A percentile compares a stretch with the other conserved stretches of the same genome.
These are phyloP conservation scores for Tulasnella sp. DNA, from an alignment of 768 basidiomycete species.

Conservation along the genomic window DNA sequence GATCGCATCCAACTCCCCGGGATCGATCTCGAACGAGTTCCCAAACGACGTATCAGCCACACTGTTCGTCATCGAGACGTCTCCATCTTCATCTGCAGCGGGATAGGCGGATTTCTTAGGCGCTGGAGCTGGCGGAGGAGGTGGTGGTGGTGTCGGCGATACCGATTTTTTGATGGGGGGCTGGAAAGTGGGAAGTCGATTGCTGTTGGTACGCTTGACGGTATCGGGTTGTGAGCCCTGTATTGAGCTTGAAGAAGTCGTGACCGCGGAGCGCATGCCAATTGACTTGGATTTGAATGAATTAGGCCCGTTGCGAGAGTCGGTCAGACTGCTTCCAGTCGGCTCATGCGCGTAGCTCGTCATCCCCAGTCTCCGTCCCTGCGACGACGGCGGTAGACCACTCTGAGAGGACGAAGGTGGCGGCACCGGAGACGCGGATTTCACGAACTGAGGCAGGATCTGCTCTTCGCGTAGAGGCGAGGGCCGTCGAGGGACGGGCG, in stretches of 20 bases:
- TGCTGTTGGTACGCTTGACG: background rate
- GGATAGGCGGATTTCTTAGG: background rate
- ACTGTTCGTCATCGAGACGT: background rate
- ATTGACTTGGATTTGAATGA: background rate
- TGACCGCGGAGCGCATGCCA: background rate
- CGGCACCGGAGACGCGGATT: background rate
- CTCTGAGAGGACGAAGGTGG: background rate
- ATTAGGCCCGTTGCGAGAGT: background rate
- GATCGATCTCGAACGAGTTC: background rate
- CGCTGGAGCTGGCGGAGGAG: background rate
- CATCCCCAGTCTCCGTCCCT: background rate
- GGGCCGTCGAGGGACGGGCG: background rate
- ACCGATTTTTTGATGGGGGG: background rate
- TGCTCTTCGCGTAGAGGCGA: background rate
- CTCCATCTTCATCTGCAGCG: background rate
- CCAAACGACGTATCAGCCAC: background rate
- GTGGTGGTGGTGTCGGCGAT: background rate
- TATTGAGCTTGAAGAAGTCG: background rate
- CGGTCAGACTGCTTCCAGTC: background rate
- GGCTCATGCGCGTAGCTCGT: background rate
- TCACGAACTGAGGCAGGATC: background rate
- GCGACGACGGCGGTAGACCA: background rate
- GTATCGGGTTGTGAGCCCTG: background rate
- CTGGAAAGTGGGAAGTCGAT: background rate
- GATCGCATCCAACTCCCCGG: background rate